phyloP scores from a whole-genome alignment of 2,329 filamentous ascomycete species.

The Bipolaris cookei region DNA sequence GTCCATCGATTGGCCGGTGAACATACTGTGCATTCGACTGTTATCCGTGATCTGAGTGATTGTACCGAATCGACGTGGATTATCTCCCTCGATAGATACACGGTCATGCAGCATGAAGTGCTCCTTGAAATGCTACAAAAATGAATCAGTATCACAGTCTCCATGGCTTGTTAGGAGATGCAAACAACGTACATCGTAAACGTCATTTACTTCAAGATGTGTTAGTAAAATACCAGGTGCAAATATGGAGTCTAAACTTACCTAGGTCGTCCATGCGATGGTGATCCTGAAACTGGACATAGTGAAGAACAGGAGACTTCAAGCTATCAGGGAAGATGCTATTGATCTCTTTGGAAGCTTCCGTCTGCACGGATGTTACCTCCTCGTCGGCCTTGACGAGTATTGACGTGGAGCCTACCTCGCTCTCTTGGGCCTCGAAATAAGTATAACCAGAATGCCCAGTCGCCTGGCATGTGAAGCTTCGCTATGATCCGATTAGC shows the following conservation, averaged over 20 bases:
- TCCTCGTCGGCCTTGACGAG: constrained; percentile 33
- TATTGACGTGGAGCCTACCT: constrained; percentile 65
- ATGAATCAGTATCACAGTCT: constrained; percentile 12
- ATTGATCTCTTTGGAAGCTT: constrained; percentile 85
- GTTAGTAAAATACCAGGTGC: constrained; percentile 46
- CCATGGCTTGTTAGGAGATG: neutral
- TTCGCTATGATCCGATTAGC: constrained; percentile 62
- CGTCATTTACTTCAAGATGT: constrained; percentile 9
- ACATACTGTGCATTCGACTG: constrained; percentile 38
- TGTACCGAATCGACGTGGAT: constrained; percentile 34
- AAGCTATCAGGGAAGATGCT: constrained; percentile 89
- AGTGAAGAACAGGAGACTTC: constrained; percentile 86
- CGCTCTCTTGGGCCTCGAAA: constrained; percentile 89
- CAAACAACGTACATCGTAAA: constrained; percentile 13
- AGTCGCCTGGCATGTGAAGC: constrained; percentile 95
- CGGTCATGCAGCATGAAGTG: constrained; percentile 42
- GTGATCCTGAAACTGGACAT: constrained; percentile 86
- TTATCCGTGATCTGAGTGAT: constrained; percentile 43
- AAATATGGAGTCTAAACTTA: constrained; percentile 43
- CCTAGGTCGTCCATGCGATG: constrained; percentile 80
- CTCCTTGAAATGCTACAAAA: constrained; percentile 43
- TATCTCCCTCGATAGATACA: constrained; percentile 44
- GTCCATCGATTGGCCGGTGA: constrained; percentile 34
- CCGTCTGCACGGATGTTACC: constrained; percentile 50
- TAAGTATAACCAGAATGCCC: constrained; percentile 90